These are phyloP conservation scores for Amanita molliuscula DNA, from an alignment of 768 basidiomycete genomes.

Conservation along the genomic window DNA sequence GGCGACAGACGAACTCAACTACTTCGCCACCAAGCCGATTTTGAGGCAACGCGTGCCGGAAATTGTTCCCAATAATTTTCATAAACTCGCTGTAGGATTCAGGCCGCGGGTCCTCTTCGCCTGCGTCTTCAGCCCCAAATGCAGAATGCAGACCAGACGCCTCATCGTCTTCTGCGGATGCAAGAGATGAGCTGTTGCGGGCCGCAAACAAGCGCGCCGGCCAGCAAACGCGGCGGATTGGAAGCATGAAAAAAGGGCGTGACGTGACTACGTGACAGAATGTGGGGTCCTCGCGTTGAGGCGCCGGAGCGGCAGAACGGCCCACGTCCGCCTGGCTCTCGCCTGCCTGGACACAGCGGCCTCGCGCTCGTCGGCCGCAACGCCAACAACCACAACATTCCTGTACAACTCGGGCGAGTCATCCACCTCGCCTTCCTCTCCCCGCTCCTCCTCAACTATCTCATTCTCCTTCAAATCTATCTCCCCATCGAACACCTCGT, in stretches of 20 bases:
- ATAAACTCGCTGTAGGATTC: slow-evolving; percentile 32
- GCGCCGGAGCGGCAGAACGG: slow-evolving; percentile 25
- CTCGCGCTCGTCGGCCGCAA: slow-evolving; percentile 22
- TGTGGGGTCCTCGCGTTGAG: slow-evolving; percentile 21
- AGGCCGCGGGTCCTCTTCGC: slow-evolving; percentile 6
- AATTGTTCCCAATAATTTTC: slow-evolving; percentile 29
- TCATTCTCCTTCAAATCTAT: slow-evolving; percentile 75
- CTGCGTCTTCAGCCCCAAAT: neutral
- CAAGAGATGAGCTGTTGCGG: neutral
- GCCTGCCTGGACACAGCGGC: slow-evolving; percentile 19
- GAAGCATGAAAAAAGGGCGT: neutral
- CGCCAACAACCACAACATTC: slow-evolving; percentile 39
- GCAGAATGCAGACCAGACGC: neutral
- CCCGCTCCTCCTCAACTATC: slow-evolving; percentile 66
- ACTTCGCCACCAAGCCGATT: slow-evolving; percentile 55
- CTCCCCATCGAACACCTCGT: slow-evolving; percentile 54
- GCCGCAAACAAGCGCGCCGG: neutral
- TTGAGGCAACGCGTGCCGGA: slow-evolving; percentile 33
- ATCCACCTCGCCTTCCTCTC: slow-evolving; percentile 72
- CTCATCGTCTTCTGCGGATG: neutral
- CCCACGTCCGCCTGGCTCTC: slow-evolving; percentile 27
- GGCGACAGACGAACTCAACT: slow-evolving; percentile 32
- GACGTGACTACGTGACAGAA: slow-evolving; percentile 2
- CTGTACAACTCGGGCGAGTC: slow-evolving; percentile 52
- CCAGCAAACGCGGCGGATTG: neutral